Evolutionary conservation across 306 rosid species (phyloP).

Genomic region (Bauhinia variegata): DNA sequence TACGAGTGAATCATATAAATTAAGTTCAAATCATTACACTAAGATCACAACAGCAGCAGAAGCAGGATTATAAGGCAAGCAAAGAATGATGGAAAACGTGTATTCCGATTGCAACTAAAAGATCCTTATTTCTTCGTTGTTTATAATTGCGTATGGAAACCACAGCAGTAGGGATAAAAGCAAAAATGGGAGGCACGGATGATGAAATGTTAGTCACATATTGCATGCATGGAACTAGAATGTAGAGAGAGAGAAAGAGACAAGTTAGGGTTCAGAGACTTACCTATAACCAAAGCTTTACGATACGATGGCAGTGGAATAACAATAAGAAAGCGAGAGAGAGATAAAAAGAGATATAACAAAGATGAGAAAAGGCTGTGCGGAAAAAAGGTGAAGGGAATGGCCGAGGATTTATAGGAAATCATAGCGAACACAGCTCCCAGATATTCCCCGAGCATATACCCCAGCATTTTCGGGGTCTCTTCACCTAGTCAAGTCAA

Average conservation of each 20-base stretch:
- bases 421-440: not conserved
- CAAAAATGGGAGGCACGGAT: no score
- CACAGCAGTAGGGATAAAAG: no score
- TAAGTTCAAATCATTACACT: not conserved
- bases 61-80: not conserved
- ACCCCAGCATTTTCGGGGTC: slow-evolving; percentile 3
- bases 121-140: not conserved
- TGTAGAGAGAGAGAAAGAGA: not conserved
- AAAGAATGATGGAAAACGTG: not conserved
- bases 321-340: not conserved
- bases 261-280: not conserved
- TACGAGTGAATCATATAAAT: not conserved
- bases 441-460: slow-evolving; percentile 42
- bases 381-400: slow-evolving; percentile 5
- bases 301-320: no score
- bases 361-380: not conserved
- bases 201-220: not conserved
- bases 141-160: not conserved
- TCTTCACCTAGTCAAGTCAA: not conserved
- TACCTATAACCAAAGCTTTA: no score
- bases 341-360: not conserved
- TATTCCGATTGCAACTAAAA: not conserved
- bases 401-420: slow-evolving; percentile 29
- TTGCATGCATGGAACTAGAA: slow-evolving; percentile 36
- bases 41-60: not conserved